Percentiles rank a stretch among this genome's conserved stretches.
phyloP scores from a whole-genome alignment of 306 rosid species.

The Dryas octopetala region DNA sequence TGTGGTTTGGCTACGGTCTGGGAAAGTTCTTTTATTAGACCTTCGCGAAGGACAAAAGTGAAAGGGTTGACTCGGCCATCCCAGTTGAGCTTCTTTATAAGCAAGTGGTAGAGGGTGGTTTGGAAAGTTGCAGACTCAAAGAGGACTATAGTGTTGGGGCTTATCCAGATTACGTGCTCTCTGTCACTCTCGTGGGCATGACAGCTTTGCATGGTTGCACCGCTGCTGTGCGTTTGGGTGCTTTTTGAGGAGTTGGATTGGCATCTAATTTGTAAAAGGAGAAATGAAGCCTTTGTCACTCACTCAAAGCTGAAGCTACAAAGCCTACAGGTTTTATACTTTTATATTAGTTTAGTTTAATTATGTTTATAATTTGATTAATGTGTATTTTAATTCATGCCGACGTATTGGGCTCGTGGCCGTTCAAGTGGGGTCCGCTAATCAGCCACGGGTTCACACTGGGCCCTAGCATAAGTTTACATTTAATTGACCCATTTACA shows the following conservation, averaged over 20 bases:
- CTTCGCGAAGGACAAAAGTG: slow-evolving; percentile 31
- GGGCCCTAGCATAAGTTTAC: too few relatives aligned
- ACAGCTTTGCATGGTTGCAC: slow-evolving; percentile 3
- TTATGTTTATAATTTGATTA: too few relatives aligned
- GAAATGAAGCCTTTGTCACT: too few relatives aligned
- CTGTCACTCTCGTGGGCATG: background rate
- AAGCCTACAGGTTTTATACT: too few relatives aligned
- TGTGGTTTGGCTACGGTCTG: slow-evolving; percentile 19
- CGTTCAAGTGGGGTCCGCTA: too few relatives aligned
- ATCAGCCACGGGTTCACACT: too few relatives aligned
- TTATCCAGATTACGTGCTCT: background rate
- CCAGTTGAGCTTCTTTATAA: slow-evolving; percentile 17
- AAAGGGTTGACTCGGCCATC: slow-evolving; percentile 47
- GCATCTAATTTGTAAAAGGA: too few relatives aligned
- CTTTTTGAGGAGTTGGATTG: background rate
- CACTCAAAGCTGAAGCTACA: too few relatives aligned
- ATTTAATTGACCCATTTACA: too few relatives aligned
- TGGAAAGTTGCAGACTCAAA: background rate
- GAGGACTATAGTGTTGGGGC: background rate
- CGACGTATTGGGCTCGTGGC: too few relatives aligned
- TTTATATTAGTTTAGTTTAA: too few relatives aligned
- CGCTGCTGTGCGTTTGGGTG: background rate
- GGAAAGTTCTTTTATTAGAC: slow-evolving; percentile 41
- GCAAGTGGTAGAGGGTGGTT: slow-evolving; percentile 31
- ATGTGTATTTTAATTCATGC: too few relatives aligned